Evolutionary conservation across 306 rosid genomes (phyloP), one percentile per base, ranked within the genome.

Genomic region (Cicer arietinum): DNA sequence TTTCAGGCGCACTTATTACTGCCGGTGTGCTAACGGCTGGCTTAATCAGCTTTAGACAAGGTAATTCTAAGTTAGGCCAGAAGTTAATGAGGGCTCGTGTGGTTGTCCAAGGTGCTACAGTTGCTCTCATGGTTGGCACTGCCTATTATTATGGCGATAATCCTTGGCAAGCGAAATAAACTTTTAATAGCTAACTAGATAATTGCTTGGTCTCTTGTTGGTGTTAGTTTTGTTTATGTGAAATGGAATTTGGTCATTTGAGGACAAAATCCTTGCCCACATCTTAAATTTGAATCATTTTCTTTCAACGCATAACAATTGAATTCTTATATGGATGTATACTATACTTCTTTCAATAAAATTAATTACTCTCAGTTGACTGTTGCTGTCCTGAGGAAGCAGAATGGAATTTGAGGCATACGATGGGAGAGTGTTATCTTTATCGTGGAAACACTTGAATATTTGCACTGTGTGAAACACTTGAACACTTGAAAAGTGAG

Each of bases 11-110:
- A 1, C 61, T 90, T 51, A 43, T 86, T 56, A 92, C 98, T 44
- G 96, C 98, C 14, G 96, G 96, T 4, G 96, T 92, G 66, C 82
- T 90, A 69, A 92, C 98, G 0, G 98, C 96, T 8, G 96, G 98
- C 71, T 83, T 92, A 51, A 85, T 92, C 54, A 92, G 96, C 77
- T 92, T 92, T 85, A 83, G 91, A 77, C 87, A 25, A 84, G 98
- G 98, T 12, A 92, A 92, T 80, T 92, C 98, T 70, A 87, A 86
- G 45, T 61, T 89, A 80, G 98, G 98, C 42, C 98, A 92, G 91
- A 78, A 78, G 85, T 83, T 92, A 76, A 92, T 92, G 98, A 86
- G 98, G 84, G 96, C 95, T 80, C 96, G 98, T 62, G 98, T 92
- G 70, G 93, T 89, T 47, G 93, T 76, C 52, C 98, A 92, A 77